Conservation (phyloP, 306 rosid species). For the Geum urbanum region DNA sequence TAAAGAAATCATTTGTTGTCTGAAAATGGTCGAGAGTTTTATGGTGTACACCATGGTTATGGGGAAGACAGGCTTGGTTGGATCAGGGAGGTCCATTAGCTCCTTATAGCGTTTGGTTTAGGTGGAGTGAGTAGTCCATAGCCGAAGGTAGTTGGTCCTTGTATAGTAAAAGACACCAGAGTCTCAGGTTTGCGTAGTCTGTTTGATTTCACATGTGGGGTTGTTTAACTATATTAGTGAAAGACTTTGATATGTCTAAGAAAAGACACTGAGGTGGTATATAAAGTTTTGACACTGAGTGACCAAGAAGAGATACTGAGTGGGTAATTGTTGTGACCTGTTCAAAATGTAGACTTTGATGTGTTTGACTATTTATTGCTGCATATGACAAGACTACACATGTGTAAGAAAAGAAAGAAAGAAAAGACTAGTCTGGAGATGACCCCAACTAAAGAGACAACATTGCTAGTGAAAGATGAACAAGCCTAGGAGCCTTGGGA, state of each 20-base stretch:
- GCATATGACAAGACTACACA: neutral
- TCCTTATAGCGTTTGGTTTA: neutral
- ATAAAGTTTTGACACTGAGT: neutral
- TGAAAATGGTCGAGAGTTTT: neutral
- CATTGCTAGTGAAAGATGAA: neutral
- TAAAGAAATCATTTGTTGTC: neutral
- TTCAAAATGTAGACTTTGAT: neutral
- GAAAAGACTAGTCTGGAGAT: neutral
- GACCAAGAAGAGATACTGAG: neutral
- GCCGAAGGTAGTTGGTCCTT: neutral
- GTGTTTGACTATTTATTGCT: neutral
- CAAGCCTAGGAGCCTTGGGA: neutral
- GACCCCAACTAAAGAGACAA: slow-evolving; percentile 4
- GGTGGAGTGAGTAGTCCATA: neutral
- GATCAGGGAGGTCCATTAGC: slow-evolving; percentile 3
- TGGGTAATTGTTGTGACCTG: slow-evolving; percentile 4
- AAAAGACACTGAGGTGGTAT: neutral
- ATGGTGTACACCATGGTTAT: slow-evolving; percentile 7
- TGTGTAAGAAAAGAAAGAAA: slow-evolving; percentile 1
- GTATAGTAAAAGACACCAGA: neutral
- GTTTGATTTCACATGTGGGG: neutral
- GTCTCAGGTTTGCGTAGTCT: neutral
- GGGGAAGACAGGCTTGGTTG: slow-evolving; percentile 22
- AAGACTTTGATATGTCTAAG: neutral
- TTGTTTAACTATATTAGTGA: neutral